These are phyloP conservation scores for Lineolata rhizophorae DNA, from an alignment of 495 filamentous ascomycete species.

Conservation along the genomic window DNA sequence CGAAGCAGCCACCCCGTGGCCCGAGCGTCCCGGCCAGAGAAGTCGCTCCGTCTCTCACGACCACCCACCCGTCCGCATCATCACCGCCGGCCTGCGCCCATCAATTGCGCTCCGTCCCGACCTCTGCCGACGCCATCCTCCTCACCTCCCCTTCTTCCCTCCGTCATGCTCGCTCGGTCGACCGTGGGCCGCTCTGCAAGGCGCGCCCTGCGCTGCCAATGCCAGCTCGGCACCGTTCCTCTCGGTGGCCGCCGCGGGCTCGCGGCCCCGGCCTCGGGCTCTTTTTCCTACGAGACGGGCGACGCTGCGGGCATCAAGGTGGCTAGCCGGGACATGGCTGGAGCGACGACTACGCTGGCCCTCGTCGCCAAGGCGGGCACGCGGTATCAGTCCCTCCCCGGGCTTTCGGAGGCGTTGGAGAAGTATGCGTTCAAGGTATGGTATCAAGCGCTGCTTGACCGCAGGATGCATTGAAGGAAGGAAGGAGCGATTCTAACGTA, in stretches of 20 bases:
- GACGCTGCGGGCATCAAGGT: slow-evolving; percentile 76
- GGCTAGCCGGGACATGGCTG: slow-evolving; percentile 66
- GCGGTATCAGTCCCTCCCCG: slow-evolving; percentile 72
- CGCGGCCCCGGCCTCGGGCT: slow-evolving; percentile 54
- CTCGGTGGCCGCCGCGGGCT: slow-evolving; percentile 45
- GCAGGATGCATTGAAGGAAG: neutral
- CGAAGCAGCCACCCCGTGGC: no score
- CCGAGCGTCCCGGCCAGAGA: no score
- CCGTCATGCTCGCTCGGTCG: slow-evolving; percentile 68
- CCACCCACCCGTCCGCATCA: no score
- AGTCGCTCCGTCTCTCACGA: no score
- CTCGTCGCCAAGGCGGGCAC: slow-evolving; percentile 84
- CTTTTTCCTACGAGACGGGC: slow-evolving; percentile 71
- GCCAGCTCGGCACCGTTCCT: slow-evolving; percentile 32
- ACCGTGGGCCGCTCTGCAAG: slow-evolving; percentile 57
- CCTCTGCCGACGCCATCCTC: slow-evolving; percentile 6
- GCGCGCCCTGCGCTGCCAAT: slow-evolving; percentile 47
- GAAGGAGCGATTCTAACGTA: slow-evolving; percentile 9
- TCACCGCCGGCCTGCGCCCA: no score
- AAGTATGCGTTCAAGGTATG: slow-evolving; percentile 91
- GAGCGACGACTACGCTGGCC: slow-evolving; percentile 73
- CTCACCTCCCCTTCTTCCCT: slow-evolving; percentile 23
- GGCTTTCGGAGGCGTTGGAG: slow-evolving; percentile 72
- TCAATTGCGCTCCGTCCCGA: no score
- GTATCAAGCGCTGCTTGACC: slow-evolving; percentile 8